Conservation (phyloP, 108 stramenopile genomes). For the Nitzschia inconspicua region DNA sequence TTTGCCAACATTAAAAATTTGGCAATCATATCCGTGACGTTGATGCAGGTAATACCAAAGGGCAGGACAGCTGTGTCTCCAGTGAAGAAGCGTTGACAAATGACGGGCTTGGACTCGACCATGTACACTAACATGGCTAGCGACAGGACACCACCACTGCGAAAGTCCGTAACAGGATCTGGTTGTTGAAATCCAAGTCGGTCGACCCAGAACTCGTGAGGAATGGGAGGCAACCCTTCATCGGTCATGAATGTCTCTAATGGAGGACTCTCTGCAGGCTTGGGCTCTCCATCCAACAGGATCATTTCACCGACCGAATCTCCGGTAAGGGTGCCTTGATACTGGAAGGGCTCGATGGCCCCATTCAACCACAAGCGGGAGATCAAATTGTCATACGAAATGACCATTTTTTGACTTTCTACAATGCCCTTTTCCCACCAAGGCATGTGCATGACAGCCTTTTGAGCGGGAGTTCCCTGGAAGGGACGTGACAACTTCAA, state of each 20-base stretch:
- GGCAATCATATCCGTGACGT: conserved; percentile 86
- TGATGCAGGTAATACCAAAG: conserved; percentile 86
- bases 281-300: background rate
- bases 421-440: conserved; percentile 86
- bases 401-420: conserved; percentile 70
- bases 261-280: background rate
- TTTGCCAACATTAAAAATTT: conserved; percentile 82
- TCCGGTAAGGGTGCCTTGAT: background rate
- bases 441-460: conserved; percentile 83
- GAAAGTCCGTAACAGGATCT: conserved; percentile 88
- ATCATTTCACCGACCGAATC: background rate
- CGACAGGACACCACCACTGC: conserved; percentile 79
- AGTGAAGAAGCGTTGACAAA: conserved; percentile 29
- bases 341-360: conserved; percentile 56
- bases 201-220: conserved; percentile 74
- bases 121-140: conserved; percentile 82
- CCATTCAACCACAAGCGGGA: conserved; percentile 76
- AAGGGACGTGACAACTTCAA: conserved; percentile 63
- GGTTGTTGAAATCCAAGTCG: conserved; percentile 83
- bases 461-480: conserved; percentile 74
- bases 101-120: conserved; percentile 46
- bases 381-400: conserved; percentile 81
- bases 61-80: conserved; percentile 77
- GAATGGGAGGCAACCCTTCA: conserved; percentile 71
- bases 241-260: conserved; percentile 65